These are phyloP conservation scores for Cicer arietinum DNA, from an alignment of 306 rosid genomes.

Conservation along the genomic window DNA sequence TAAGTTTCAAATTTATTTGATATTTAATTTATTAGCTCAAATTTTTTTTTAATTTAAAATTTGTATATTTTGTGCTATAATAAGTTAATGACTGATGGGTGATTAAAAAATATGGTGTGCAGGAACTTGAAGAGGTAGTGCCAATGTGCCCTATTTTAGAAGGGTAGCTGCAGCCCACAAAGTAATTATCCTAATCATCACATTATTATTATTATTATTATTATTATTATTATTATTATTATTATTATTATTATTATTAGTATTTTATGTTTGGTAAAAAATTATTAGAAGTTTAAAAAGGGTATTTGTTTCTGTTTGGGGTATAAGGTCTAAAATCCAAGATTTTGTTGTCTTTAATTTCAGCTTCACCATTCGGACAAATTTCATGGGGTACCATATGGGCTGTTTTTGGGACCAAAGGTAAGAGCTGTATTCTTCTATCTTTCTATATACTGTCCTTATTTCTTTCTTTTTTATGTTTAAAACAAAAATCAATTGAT, in stretches of 20 bases:
- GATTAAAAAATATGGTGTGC: conserved; percentile 38
- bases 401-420: conserved; percentile 95
- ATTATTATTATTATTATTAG: neutral
- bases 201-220: neutral
- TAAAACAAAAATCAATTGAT: neutral
- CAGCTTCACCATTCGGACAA: conserved; percentile 97
- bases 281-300: neutral
- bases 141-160: conserved; percentile 89
- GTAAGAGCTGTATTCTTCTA: conserved; percentile 47
- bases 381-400: conserved; percentile 92
- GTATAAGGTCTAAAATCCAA: conserved; percentile 25
- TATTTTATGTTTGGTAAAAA: too few species aligned
- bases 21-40: neutral
- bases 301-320: neutral
- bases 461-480: neutral
- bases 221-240: neutral
- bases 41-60: too few species aligned
- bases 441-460: neutral
- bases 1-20: too few species aligned
- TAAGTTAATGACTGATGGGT: conserved; percentile 4
- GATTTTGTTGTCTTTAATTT: conserved; percentile 45
- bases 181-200: conserved; percentile 47
- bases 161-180: conserved; percentile 93
- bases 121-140: conserved; percentile 96
- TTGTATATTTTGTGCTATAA: neutral